Evolutionary conservation across 208 protist species (phyloP).

Genomic region (Trypanosoma caninum): DNA sequence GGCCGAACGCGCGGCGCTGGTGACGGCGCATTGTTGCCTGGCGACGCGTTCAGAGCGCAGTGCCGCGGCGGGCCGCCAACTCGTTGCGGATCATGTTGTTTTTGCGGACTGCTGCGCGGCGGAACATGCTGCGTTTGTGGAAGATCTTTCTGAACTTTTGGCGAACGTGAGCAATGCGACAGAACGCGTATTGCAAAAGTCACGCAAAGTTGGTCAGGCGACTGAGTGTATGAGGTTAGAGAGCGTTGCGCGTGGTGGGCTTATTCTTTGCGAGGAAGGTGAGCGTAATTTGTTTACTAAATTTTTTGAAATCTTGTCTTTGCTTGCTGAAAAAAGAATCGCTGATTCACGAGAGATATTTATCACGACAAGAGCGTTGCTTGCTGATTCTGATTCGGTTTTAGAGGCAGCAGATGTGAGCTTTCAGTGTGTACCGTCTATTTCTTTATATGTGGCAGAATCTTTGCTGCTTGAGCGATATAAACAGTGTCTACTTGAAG

Average conservation of each 20-base stretch:
- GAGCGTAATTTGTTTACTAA: not conserved
- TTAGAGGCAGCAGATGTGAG: not conserved
- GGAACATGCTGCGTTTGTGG: slow-evolving; percentile 15
- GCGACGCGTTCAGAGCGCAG: not conserved
- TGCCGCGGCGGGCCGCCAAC: not conserved
- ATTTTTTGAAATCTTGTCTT: not conserved
- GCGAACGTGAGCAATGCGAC: not conserved
- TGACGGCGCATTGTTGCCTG: not conserved
- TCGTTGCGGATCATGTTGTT: not conserved
- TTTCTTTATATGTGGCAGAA: not conserved
- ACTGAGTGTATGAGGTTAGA: slow-evolving; percentile 11
- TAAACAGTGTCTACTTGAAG: slow-evolving; percentile 8
- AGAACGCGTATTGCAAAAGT: slow-evolving; percentile 7
- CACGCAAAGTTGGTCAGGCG: slow-evolving; percentile 12
- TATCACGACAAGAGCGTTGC: not conserved
- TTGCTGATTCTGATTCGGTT: not conserved
- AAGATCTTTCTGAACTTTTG: slow-evolving; percentile 2
- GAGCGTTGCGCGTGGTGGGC: not conserved
- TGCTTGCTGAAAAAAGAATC: not conserved
- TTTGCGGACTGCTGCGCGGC: slow-evolving; percentile 12
- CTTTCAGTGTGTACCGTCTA: not conserved
- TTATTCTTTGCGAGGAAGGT: slow-evolving; percentile 11
- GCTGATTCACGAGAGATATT: not conserved
- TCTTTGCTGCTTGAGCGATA: slow-evolving; percentile 13
- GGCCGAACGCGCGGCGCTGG: not conserved